Conservation (phyloP, 1,284 basidiomycete species). For the Moniliophthora roreri region DNA sequence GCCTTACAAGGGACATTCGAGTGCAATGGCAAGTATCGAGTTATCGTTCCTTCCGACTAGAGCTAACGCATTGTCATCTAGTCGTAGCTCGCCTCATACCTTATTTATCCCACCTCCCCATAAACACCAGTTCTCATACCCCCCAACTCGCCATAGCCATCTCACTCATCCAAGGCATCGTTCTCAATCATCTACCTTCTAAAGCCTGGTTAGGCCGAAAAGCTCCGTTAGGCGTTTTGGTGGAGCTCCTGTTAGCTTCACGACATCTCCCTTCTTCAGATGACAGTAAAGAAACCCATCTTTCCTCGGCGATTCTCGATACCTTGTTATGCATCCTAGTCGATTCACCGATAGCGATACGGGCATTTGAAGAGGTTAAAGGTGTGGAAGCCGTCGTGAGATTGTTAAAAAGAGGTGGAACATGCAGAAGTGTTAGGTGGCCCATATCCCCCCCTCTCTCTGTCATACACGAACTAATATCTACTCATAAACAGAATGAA, state of each 20-base stretch:
- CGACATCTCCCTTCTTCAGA: constrained; percentile 45
- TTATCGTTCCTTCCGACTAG: neutral
- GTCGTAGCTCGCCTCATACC: neutral
- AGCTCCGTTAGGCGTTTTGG: constrained; percentile 50
- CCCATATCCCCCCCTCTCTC: constrained; percentile 10
- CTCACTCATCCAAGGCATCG: constrained; percentile 78
- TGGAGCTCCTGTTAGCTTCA: constrained; percentile 70
- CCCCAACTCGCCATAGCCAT: neutral
- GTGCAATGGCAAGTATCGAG: neutral
- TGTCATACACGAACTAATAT: constrained; percentile 7
- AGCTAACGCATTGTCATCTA: neutral
- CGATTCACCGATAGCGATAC: constrained; percentile 70
- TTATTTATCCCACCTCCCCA: neutral
- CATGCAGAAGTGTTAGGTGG: constrained; percentile 83
- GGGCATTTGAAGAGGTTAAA: constrained; percentile 72
- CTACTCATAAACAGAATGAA: constrained; percentile 76
- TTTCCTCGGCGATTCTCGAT: constrained; percentile 72
- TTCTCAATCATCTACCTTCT: constrained; percentile 65
- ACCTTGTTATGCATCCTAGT: constrained; percentile 83
- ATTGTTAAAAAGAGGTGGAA: constrained; percentile 79
- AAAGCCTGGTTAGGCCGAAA: constrained; percentile 72
- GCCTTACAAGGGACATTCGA: constrained; percentile 1
- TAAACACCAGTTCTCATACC: neutral
- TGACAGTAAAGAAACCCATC: constrained; percentile 25
- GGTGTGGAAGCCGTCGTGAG: constrained; percentile 82